Evolutionary conservation across 441 rosid species (phyloP).

Genomic region (Kokia cookei): DNA sequence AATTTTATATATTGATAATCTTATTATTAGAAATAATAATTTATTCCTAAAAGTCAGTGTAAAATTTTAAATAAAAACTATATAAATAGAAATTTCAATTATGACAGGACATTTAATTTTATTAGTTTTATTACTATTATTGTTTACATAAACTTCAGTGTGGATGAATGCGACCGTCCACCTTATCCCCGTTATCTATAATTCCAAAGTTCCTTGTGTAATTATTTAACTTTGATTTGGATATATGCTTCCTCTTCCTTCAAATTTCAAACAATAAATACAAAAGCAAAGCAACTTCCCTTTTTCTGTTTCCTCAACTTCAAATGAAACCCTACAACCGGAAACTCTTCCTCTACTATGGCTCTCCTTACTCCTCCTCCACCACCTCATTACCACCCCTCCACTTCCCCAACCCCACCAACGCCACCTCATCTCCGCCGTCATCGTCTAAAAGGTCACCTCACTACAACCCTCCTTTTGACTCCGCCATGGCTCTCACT

Average conservation of each 20-base stretch:
- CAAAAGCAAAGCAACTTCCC: background rate
- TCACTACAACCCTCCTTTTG: constrained; percentile 17
- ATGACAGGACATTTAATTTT: too few species aligned
- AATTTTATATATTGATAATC: too few species aligned
- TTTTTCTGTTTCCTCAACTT: background rate
- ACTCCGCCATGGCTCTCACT: constrained; percentile 37
- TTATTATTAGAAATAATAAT: too few species aligned
- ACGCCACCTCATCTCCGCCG: constrained; percentile 11
- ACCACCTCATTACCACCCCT: constrained; percentile 6
- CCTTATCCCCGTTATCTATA: background rate
- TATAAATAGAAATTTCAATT: too few species aligned
- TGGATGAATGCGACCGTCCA: background rate
- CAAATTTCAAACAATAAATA: background rate
- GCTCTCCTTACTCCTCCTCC: background rate
- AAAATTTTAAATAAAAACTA: too few species aligned
- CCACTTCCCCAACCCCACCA: background rate
- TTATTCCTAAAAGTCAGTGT: too few species aligned
- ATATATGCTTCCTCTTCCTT: background rate
- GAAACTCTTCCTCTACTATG: constrained; percentile 3
- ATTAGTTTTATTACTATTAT: background rate
- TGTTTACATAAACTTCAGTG: background rate
- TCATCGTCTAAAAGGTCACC: background rate
- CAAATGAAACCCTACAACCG: background rate
- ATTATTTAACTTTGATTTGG: background rate
- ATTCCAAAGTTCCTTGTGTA: background rate